Evolutionary conservation across 495 filamentous ascomycete species (phyloP).

Genomic region (Lophium mytilinum): DNA sequence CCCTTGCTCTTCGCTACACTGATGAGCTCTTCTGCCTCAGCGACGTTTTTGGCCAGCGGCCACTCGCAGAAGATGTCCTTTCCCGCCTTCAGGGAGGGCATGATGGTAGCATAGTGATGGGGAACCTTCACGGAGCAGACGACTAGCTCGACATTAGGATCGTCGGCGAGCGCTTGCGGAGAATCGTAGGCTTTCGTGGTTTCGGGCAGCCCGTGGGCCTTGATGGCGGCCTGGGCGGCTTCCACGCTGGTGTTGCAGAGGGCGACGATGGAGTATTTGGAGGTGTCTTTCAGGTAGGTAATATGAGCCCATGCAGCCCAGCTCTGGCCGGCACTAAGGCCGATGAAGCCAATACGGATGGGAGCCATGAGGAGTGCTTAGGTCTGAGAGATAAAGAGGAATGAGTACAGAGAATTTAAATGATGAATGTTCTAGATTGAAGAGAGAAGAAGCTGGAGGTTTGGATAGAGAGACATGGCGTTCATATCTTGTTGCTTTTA

Average conservation of each 20-base stretch:
- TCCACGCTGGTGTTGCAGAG: constrained; percentile 48
- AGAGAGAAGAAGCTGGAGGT: constrained; percentile 16
- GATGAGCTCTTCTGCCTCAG: constrained; percentile 37
- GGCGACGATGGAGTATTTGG: constrained; percentile 47
- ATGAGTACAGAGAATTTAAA: no score
- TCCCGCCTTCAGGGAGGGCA: constrained; percentile 44
- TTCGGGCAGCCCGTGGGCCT: constrained; percentile 37
- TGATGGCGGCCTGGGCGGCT: constrained; percentile 44
- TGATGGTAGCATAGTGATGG: constrained; percentile 41
- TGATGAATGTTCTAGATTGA: background rate
- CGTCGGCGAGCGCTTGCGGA: constrained; percentile 43
- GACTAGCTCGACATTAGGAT: constrained; percentile 52
- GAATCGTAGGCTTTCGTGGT: constrained; percentile 46
- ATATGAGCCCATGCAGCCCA: constrained; percentile 53
- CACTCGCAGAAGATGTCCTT: constrained; percentile 55
- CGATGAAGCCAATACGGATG: constrained; percentile 50
- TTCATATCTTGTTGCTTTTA: background rate
- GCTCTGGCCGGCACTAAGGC: constrained; percentile 41
- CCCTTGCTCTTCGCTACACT: constrained; percentile 31
- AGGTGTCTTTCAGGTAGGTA: constrained; percentile 39
- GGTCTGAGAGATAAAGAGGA: no score
- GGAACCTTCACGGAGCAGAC: constrained; percentile 49
- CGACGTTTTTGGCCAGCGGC: constrained; percentile 35
- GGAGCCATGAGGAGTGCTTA: constrained; percentile 35
- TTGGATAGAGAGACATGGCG: background rate